These are phyloP conservation scores for Pythium periplocum DNA, from an alignment of 352 stramenopile species.

Conservation along the genomic window DNA sequence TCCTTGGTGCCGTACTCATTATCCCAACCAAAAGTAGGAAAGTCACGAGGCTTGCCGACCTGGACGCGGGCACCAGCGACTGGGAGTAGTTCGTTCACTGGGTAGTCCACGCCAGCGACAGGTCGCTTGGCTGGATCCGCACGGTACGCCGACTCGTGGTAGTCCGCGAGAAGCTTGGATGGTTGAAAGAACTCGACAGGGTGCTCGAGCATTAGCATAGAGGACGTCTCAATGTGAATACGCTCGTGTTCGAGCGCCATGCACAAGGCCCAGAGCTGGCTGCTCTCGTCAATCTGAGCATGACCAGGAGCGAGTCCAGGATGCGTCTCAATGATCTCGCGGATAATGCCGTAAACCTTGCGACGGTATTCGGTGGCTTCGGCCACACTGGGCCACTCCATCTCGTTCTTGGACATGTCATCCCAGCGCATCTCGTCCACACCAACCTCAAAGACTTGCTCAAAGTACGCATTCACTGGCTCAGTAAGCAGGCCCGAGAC, in stretches of 20 bases:
- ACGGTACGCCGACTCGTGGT: constrained; percentile 69
- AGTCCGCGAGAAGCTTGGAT: constrained; percentile 77
- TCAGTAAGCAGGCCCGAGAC: constrained; percentile 86
- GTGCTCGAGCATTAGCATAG: constrained; percentile 93
- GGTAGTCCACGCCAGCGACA: constrained; percentile 81
- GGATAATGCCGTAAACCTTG: constrained; percentile 88
- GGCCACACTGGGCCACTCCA: constrained; percentile 88
- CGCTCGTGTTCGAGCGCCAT: constrained; percentile 97
- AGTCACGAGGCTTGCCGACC: constrained; percentile 89
- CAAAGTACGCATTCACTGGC: constrained; percentile 91
- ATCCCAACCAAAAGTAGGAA: constrained; percentile 96
- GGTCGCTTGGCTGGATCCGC: constrained; percentile 33
- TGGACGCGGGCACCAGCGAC: constrained; percentile 61
- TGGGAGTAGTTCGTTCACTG: constrained; percentile 84
- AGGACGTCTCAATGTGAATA: constrained; percentile 97
- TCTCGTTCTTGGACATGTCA: constrained; percentile 97
- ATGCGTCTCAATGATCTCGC: constrained; percentile 86
- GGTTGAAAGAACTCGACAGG: constrained; percentile 85
- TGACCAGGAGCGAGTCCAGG: constrained; percentile 69
- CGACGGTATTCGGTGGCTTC: constrained; percentile 92
- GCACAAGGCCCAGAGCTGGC: constrained; percentile 91
- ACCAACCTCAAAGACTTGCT: constrained; percentile 95
- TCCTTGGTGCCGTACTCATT: constrained; percentile 94
- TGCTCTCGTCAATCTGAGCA: constrained; percentile 72
- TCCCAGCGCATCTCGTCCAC: constrained; percentile 99